These are phyloP conservation scores for Erythrobasidium hasegawianum DNA, from an alignment of 1,284 basidiomycete genomes.

Conservation along the genomic window DNA sequence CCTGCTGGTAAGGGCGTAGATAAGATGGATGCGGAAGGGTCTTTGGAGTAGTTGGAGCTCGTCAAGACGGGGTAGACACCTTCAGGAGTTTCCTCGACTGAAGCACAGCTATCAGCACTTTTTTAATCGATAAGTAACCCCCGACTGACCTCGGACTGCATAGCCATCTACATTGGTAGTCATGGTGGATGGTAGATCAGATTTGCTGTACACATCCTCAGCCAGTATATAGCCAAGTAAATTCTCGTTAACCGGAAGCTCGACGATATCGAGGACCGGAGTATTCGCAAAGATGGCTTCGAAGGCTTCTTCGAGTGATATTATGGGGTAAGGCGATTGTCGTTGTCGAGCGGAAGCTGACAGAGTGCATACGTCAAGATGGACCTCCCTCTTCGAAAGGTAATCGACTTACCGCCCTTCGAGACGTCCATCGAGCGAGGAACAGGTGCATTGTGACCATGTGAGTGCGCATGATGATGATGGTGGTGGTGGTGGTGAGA, in stretches of 20 bases:
- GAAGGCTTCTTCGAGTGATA: slow-evolving; percentile 65
- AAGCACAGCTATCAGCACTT: background rate
- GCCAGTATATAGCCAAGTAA: slow-evolving; percentile 68
- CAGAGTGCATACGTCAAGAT: background rate
- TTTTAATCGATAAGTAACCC: too few species aligned
- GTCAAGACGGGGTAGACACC: slow-evolving; percentile 69
- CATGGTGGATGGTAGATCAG: slow-evolving; percentile 59
- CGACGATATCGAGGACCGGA: slow-evolving; percentile 52
- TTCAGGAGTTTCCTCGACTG: slow-evolving; percentile 48
- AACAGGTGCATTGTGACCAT: slow-evolving; percentile 41
- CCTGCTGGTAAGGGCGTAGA: slow-evolving; percentile 55
- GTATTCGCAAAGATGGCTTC: slow-evolving; percentile 58
- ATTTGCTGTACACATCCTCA: slow-evolving; percentile 64
- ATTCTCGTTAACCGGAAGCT: slow-evolving; percentile 53
- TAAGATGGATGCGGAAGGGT: slow-evolving; percentile 48
- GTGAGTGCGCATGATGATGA: slow-evolving; percentile 50
- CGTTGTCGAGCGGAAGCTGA: slow-evolving; percentile 65
- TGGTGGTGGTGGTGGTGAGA: slow-evolving; percentile 45
- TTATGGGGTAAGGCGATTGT: slow-evolving; percentile 69
- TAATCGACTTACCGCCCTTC: slow-evolving; percentile 57
- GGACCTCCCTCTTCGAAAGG: too few species aligned
- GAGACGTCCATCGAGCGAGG: slow-evolving; percentile 67
- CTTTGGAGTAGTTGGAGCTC: slow-evolving; percentile 47
- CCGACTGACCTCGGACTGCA: slow-evolving; percentile 55
- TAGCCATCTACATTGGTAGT: slow-evolving; percentile 87